Base-by-base conservation (phyloP, 1,284 basidiomycete genomes). In the Neolentinus lepideus region DNA sequence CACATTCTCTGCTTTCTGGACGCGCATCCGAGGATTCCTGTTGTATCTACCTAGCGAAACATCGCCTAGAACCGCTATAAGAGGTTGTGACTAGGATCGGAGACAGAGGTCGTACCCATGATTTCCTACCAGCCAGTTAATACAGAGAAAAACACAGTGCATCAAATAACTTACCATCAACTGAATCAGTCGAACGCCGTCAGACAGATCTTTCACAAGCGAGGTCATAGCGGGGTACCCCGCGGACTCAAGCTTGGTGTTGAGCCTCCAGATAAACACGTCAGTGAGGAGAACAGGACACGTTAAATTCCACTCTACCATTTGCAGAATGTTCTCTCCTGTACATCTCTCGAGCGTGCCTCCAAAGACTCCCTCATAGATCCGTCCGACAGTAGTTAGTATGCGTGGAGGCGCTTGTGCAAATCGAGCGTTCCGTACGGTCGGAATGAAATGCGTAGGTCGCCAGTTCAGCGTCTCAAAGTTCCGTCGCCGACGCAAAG, bases 1-100 rank as follows among this genome's bases (percentile, higher is more conserved):
- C 53, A 97, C 95, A 69, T 99, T 99, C 78, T 99, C 96, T 2
- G 94, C 94, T 67, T 95, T 98, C 70, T 99, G 96, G 0, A 99
- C 86, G 50, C 95, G 84, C 80, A 98, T 94, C 43, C 85, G 79
- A 0, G 96, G 96, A 55, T 81, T 85, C 67, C 81, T 88, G 72
- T 97, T 98, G 71, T 96, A 98, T 61, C 92, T 77, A 8, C 95
- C 96, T 14, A 98, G 79, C 25, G 90, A 91, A 1, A 86, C 87
- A 66, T 97, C 94, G 35, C 95, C 89, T 92, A 59, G 19, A 45
- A 43, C n/a, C 14, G 24, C 2, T 26, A 56, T 56, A 25, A 25
- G 22, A 56, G 45, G 35, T 45, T 21, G 16, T 22, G 6, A 8
- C 27, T 6, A 8, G 47, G 8, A 26, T 21, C 47, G 12, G 14